These are phyloP conservation scores for Dorcoceras hygrometricum DNA, from an alignment of 257 asterid genomes.

Conservation along the genomic window DNA sequence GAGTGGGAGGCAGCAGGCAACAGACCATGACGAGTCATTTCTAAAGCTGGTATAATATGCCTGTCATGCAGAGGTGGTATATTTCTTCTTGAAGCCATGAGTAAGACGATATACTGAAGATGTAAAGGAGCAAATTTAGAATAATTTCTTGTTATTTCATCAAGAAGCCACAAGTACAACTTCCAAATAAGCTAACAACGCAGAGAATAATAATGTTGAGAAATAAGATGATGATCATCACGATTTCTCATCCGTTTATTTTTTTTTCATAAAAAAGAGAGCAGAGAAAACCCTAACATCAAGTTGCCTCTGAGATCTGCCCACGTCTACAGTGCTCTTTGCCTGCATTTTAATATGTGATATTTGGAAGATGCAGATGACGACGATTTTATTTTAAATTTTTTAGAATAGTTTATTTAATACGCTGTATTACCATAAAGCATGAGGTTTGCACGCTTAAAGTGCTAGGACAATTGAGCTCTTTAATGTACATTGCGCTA, in stretches of 20 bases:
- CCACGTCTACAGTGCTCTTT: no score
- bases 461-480: no score
- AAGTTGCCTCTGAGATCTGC: no score
- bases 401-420: no score
- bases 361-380: no score
- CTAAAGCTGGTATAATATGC: constrained; percentile 37
- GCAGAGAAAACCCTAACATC: no score
- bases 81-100: constrained; percentile 66
- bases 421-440: no score
- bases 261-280: no score
- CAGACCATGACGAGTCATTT: constrained; percentile 34
- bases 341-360: no score
- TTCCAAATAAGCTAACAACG: not conserved
- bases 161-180: constrained; percentile 16
- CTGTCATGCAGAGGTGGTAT: constrained; percentile 43
- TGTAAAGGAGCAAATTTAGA: constrained; percentile 15
- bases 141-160: not conserved
- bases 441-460: no score
- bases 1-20: constrained; percentile 34
- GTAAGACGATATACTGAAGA: constrained; percentile 20
- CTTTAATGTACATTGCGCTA: no score
- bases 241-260: not conserved
- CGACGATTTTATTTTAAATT: no score
- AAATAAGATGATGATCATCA: not conserved
- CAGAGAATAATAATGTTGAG: not conserved